phyloP scores from a whole-genome alignment of 164 flowering plant genomes.

The Sedum album region DNA sequence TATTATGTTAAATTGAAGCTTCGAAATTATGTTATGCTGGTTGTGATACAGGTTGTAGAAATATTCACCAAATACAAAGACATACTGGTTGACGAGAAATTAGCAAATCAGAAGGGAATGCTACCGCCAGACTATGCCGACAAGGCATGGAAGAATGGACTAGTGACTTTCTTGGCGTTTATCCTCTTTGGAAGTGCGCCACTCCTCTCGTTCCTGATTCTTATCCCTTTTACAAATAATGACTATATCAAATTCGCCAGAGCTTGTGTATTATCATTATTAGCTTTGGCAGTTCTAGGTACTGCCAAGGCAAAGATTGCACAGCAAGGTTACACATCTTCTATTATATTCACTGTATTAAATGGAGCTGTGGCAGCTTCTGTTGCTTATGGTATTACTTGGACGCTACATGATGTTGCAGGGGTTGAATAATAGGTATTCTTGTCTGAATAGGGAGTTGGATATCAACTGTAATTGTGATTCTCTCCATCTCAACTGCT shows the following conservation, averaged over 20 bases:
- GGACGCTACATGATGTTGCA: slow-evolving; percentile 44
- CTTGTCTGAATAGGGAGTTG: no score
- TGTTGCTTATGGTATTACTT: slow-evolving; percentile 46
- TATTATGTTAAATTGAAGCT: no score
- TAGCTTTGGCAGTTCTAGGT: slow-evolving; percentile 42
- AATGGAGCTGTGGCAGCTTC: slow-evolving; percentile 51
- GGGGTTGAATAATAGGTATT: slow-evolving; percentile 30
- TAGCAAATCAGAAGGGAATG: slow-evolving; percentile 31
- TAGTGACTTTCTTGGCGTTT: slow-evolving; percentile 45
- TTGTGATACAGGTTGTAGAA: slow-evolving; percentile 31
- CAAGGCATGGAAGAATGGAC: slow-evolving; percentile 61
- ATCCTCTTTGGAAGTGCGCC: slow-evolving; percentile 47
- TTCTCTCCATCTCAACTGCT: no score
- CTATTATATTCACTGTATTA: slow-evolving; percentile 24
- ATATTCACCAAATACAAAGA: slow-evolving; percentile 47
- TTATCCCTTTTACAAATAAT: slow-evolving; percentile 42
- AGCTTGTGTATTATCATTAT: slow-evolving; percentile 36
- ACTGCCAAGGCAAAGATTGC: slow-evolving; percentile 49
- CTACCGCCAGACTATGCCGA: slow-evolving; percentile 33
- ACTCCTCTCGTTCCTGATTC: slow-evolving; percentile 52
- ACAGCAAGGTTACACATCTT: slow-evolving; percentile 28
- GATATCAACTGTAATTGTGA: no score
- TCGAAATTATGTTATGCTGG: no score
- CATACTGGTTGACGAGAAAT: slow-evolving; percentile 46
- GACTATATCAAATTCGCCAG: slow-evolving; percentile 37